Conservation (phyloP, 2,329 filamentous ascomycete genomes). For the Calonectria crousiana region DNA sequence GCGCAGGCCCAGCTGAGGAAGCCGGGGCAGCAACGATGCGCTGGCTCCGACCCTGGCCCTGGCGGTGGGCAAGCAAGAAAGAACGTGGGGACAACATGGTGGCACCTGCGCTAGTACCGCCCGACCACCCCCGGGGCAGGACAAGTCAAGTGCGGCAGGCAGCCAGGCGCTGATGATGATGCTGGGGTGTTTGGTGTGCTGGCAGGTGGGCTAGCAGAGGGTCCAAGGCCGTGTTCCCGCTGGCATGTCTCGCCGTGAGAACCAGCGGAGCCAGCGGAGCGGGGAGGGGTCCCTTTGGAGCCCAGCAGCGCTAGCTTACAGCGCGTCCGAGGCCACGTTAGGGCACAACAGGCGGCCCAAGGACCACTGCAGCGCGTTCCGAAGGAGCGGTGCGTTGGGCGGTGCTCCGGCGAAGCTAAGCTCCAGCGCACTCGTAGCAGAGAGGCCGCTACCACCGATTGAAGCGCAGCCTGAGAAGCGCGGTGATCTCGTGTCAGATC, state of each 20-base stretch:
- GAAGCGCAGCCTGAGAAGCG: background rate
- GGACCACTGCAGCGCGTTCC: slow-evolving; percentile 28
- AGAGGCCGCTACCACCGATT: slow-evolving; percentile 14
- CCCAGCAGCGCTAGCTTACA: slow-evolving; percentile 7
- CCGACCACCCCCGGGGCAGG: slow-evolving; percentile 29
- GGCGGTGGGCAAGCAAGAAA: slow-evolving; percentile 43
- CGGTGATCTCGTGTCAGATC: slow-evolving; percentile 10
- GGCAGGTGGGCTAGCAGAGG: slow-evolving; percentile 18
- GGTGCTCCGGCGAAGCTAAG: slow-evolving; percentile 17
- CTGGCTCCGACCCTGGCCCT: slow-evolving; percentile 33
- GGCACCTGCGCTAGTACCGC: slow-evolving; percentile 38
- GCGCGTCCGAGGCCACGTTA: slow-evolving; percentile 19
- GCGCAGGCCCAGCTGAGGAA: slow-evolving; percentile 31
- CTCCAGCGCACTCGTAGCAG: slow-evolving; percentile 25
- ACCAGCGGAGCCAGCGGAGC: slow-evolving; percentile 32
- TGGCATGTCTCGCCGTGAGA: slow-evolving; percentile 38
- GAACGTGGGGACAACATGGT: slow-evolving; percentile 47
- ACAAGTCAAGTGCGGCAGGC: slow-evolving; percentile 36
- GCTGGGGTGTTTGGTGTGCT: slow-evolving; percentile 32
- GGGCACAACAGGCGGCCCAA: slow-evolving; percentile 4
- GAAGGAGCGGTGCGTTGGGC: slow-evolving; percentile 18
- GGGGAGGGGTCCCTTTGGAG: slow-evolving; percentile 23
- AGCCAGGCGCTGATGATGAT: slow-evolving; percentile 5
- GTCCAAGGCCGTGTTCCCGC: slow-evolving; percentile 10
- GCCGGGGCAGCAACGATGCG: slow-evolving; percentile 27